These are phyloP conservation scores for Fusarium neocosmosporiellum DNA, from an alignment of 2,329 filamentous ascomycete species.

Conservation along the genomic window DNA sequence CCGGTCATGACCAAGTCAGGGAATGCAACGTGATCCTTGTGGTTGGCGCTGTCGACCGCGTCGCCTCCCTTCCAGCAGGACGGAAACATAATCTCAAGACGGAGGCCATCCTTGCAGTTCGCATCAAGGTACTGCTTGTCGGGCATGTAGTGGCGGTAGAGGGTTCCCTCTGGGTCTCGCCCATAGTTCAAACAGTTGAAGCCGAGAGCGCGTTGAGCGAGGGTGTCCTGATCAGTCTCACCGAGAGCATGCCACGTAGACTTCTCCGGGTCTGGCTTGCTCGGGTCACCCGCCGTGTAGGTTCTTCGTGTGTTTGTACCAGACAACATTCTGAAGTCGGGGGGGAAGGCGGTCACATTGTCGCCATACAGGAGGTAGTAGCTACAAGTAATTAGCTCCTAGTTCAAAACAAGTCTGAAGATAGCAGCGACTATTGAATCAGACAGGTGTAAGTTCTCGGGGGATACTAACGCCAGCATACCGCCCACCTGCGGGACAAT, in stretches of 20 bases:
- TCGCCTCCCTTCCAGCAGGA: slow-evolving; percentile 87
- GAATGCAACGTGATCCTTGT: slow-evolving; percentile 79
- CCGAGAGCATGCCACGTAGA: slow-evolving; percentile 75
- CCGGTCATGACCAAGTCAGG: slow-evolving; percentile 82
- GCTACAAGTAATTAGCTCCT: slow-evolving; percentile 53
- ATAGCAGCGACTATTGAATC: background rate
- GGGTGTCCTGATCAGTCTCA: slow-evolving; percentile 72
- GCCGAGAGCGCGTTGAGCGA: slow-evolving; percentile 84
- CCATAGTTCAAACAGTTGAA: slow-evolving; percentile 96
- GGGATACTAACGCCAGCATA: slow-evolving; percentile 79
- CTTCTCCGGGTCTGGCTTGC: slow-evolving; percentile 72
- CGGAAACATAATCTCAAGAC: slow-evolving; percentile 88
- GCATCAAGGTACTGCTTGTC: slow-evolving; percentile 82
- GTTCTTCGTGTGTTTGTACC: slow-evolving; percentile 76
- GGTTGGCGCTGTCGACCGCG: slow-evolving; percentile 64
- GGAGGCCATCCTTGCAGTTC: slow-evolving; percentile 84
- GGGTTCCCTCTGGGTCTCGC: slow-evolving; percentile 73
- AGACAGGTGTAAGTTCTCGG: background rate
- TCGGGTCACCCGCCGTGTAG: slow-evolving; percentile 76
- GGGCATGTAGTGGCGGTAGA: slow-evolving; percentile 85
- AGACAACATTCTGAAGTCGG: slow-evolving; percentile 84
- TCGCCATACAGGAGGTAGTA: slow-evolving; percentile 84
- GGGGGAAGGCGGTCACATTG: slow-evolving; percentile 79
- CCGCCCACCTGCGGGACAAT: slow-evolving; percentile 81
- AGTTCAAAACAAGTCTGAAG: background rate